phyloP scores from a whole-genome alignment of 768 basidiomycete genomes.

The Rhizopogon vesiculosus region DNA sequence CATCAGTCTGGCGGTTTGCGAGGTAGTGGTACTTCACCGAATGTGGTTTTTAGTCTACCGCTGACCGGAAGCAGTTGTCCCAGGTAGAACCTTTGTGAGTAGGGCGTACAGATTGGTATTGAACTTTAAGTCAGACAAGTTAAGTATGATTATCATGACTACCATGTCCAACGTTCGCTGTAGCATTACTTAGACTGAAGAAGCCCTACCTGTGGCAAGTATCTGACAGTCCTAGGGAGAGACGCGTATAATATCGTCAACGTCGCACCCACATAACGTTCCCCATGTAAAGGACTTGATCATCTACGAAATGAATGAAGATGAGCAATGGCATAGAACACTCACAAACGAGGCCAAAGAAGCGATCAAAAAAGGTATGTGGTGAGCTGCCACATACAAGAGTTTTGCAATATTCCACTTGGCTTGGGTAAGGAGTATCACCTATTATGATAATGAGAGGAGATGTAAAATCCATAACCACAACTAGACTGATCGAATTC shows the following conservation, averaged over 20 bases:
- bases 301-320: constrained; percentile 4
- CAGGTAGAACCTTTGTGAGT: no score
- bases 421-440: neutral
- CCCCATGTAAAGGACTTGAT: neutral
- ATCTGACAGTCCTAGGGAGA: neutral
- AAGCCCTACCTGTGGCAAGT: neutral
- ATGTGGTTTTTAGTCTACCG: no score
- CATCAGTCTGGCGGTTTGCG: no score
- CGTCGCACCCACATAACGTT: constrained; percentile 6
- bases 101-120: no score
- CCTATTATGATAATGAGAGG: neutral
- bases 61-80: no score
- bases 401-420: neutral
- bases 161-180: no score
- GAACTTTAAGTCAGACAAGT: no score
- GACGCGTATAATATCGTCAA: neutral
- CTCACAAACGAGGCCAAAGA: neutral
- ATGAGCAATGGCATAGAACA: constrained; percentile 7
- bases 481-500: no score
- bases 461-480: neutral
- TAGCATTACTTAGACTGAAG: no score
- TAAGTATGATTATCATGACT: no score
- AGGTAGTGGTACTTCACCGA: no score
- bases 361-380: neutral
- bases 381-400: neutral